Base-by-base conservation (phyloP, 2,329 filamentous ascomycete genomes). In the Xylaria sp. region DNA sequence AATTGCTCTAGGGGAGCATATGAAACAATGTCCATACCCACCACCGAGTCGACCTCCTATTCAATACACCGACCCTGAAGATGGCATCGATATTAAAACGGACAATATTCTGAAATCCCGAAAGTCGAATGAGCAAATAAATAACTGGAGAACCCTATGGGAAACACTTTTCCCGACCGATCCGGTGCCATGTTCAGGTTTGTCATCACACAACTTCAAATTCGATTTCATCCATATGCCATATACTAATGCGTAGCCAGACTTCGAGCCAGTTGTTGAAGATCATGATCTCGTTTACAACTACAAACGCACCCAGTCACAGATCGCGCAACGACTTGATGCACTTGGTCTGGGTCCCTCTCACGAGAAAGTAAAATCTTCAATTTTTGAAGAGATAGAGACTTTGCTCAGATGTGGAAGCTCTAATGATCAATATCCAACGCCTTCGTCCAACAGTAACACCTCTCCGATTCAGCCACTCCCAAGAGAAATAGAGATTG, bases 61-160 rank as follows among this genome's bases (percentile, higher is more conserved):
- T 32, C 59, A 41, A n/a, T 48, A 57, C 15, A 46, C n/a, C 12
- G 25, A 71, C n/a, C 66, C 63, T 7, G 66, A 69, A 44, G 66
- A 71, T 23, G 69, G 69, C 20, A 62, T 62, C 34, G 59, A 52
- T 8, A 9, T 9, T 10, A 41, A 37, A 50, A 52, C 18, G 13
- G 41, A 51, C 13, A 23, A 39, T 28, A 28, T 54, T 18, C 32
- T 62, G 5, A 50, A 28, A 39, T 62, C 59, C 10, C 46, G 59
- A 20, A 51, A 34, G 28, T 52, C 12, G n/a, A 12, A 5, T 32
- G 20, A 32, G 39, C 57, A 60, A 18, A 51, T 62, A n/a, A 50
- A 3, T 34, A 32, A 62, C 41, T 62, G 59, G 59, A 23, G n/a
- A 28, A 15, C 59, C n/a, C 34, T 62, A 34, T 62, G 59, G 59